Evolutionary conservation across 768 basidiomycete species (phyloP).

Genomic region (Leccinum obscurum): DNA sequence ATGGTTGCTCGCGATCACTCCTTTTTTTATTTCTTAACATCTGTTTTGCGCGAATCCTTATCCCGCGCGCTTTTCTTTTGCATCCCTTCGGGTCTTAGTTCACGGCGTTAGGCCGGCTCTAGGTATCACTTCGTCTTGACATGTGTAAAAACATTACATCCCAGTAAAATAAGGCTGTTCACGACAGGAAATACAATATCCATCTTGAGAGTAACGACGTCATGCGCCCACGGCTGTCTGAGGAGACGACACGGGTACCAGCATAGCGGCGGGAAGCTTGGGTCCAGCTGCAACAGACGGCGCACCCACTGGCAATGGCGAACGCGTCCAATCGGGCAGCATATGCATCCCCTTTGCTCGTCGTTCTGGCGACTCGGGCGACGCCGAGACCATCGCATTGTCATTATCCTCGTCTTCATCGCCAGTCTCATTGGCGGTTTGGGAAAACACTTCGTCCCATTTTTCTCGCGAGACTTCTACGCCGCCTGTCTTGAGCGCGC

Average conservation of each 20-base stretch:
- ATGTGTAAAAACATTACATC: neutral
- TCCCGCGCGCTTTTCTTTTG: neutral
- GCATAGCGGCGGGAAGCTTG: slow-evolving; percentile 1
- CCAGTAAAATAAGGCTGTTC: slow-evolving; percentile 3
- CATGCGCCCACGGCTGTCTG: slow-evolving; percentile 38
- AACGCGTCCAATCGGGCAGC: slow-evolving; percentile 82
- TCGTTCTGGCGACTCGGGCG: slow-evolving; percentile 25
- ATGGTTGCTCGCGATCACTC: neutral
- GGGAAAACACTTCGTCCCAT: slow-evolving; percentile 72
- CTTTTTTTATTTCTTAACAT: neutral
- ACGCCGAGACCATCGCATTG: slow-evolving; percentile 31
- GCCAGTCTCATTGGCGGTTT: slow-evolving; percentile 30
- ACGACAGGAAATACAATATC: slow-evolving; percentile 10
- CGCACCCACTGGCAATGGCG: slow-evolving; percentile 61
- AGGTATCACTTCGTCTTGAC: slow-evolving; percentile 10
- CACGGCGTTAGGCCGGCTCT: slow-evolving; percentile 9
- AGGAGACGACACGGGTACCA: slow-evolving; percentile 15
- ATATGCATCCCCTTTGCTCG: slow-evolving; percentile 45
- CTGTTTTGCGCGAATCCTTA: neutral
- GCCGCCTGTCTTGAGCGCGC: slow-evolving; percentile 85
- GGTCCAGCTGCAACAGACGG: slow-evolving; percentile 45
- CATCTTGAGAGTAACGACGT: slow-evolving; percentile 1
- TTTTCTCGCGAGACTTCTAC: slow-evolving; percentile 78
- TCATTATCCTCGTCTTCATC: slow-evolving; percentile 19
- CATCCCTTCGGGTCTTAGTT: slow-evolving; percentile 1